phyloP scores from a whole-genome alignment of 1,284 basidiomycete genomes.

The Volvariella surrecta region DNA sequence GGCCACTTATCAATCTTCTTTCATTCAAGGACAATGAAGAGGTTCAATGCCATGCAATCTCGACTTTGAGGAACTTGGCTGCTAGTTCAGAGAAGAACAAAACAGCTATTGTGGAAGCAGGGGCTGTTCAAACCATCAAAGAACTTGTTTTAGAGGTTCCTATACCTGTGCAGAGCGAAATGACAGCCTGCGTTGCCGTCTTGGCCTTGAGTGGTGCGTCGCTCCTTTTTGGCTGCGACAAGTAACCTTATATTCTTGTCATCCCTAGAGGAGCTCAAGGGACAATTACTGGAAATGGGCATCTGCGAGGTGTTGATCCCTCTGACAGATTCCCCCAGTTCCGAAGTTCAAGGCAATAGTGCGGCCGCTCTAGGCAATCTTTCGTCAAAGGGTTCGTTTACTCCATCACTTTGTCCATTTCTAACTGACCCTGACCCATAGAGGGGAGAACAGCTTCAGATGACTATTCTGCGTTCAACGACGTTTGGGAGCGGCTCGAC shows the following conservation, averaged over 20 bases:
- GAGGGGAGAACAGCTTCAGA: constrained; percentile 77
- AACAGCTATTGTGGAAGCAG: constrained; percentile 95
- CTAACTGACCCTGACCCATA: constrained; percentile 18
- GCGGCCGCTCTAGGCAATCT: constrained; percentile 97
- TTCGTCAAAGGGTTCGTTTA: constrained; percentile 81
- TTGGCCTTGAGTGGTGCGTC: constrained; percentile 81
- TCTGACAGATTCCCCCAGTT: constrained; percentile 90
- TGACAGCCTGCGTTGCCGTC: constrained; percentile 98
- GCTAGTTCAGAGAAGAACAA: constrained; percentile 99
- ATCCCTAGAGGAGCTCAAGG: constrained; percentile 82
- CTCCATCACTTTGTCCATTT: constrained; percentile 4
- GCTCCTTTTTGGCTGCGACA: neutral
- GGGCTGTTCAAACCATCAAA: constrained; percentile 97
- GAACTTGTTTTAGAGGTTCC: constrained; percentile 94
- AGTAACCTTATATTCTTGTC: constrained; percentile 5
- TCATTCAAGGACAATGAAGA: constrained; percentile 99
- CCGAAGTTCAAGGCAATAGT: constrained; percentile 98
- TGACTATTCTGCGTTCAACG: constrained; percentile 96
- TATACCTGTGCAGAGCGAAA: constrained; percentile 96
- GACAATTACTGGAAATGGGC: constrained; percentile 94
- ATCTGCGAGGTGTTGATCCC: constrained; percentile 98
- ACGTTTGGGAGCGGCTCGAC: constrained; percentile 97
- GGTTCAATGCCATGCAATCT: constrained; percentile 99
- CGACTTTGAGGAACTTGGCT: constrained; percentile 93
- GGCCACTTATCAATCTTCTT: constrained; percentile 92